A percentile compares a stretch with the other conserved stretches of the same genome.
Conservation (phyloP, 2,329 filamentous ascomycete genomes). For the Neopestalotiopsis rosae region DNA sequence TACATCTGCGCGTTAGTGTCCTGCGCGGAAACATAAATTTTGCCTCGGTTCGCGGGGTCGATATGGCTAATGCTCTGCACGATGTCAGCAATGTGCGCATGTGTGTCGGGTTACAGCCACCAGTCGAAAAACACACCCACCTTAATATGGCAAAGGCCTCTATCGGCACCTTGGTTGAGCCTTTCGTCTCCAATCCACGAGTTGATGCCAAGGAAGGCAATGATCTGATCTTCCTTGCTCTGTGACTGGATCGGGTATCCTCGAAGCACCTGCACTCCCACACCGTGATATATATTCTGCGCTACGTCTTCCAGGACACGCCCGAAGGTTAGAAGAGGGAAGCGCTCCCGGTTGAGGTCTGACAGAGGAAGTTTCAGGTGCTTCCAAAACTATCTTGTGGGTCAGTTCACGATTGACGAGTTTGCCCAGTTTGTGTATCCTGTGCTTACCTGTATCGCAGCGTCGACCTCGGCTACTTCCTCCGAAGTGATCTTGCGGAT, state of each 20-base stretch:
- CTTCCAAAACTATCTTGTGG: neutral
- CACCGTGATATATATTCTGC: neutral
- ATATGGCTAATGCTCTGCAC: slow-evolving; percentile 8
- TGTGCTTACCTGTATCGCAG: neutral
- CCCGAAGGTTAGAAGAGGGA: neutral
- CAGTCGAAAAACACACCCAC: neutral
- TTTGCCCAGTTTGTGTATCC: neutral
- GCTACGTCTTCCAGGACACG: neutral
- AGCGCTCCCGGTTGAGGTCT: neutral
- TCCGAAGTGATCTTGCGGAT: neutral
- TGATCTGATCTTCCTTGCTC: slow-evolving; percentile 6
- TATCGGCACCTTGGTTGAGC: slow-evolving; percentile 5
- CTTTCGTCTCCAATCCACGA: slow-evolving; percentile 5
- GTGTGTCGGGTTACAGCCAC: neutral
- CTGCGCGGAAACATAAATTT: slow-evolving; percentile 4
- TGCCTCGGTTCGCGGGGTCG: neutral
- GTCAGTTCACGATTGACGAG: neutral
- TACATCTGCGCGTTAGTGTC: slow-evolving; percentile 1
- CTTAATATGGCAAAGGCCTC: slow-evolving; percentile 10
- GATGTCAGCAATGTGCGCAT: neutral
- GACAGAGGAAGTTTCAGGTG: neutral
- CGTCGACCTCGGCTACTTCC: slow-evolving; percentile 2
- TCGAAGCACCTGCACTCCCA: slow-evolving; percentile 5
- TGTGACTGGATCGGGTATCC: neutral
- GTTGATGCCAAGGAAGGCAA: neutral